Percentiles rank a stretch among this genome's conserved stretches.
These are phyloP conservation scores for Calonectria pauciramosa DNA, from an alignment of 2,329 filamentous ascomycete species.

Conservation along the genomic window DNA sequence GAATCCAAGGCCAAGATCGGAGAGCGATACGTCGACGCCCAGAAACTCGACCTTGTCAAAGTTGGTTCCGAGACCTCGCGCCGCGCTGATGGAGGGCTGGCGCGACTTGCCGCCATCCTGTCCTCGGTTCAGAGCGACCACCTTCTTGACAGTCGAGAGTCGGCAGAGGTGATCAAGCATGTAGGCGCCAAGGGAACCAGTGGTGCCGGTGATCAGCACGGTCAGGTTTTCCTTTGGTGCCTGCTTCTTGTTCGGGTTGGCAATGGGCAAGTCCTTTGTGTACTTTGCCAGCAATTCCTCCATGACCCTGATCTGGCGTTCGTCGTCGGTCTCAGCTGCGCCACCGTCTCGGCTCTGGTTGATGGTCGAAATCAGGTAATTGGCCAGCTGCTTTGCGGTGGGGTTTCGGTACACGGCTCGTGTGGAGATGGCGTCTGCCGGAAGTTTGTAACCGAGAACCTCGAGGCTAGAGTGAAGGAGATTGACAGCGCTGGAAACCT, in stretches of 20 bases:
- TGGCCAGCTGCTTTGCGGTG: not conserved
- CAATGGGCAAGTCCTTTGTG: not conserved
- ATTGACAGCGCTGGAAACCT: not conserved
- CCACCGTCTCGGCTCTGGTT: not conserved
- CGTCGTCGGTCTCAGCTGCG: not conserved
- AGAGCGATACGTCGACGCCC: not conserved
- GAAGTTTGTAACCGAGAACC: not conserved
- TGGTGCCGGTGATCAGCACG: not conserved
- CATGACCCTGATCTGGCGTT: not conserved
- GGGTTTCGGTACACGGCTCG: not conserved
- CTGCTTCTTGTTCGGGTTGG: not conserved
- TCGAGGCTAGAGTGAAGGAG: not conserved
- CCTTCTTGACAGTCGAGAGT: not conserved
- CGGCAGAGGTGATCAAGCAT: not conserved
- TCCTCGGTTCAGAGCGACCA: not conserved
- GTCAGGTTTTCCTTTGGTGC: not conserved
- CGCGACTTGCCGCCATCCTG: not conserved
- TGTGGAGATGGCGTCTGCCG: not conserved
- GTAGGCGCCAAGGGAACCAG: not conserved
- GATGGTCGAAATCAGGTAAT: not conserved
- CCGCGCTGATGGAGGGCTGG: not conserved
- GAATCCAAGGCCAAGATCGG: not conserved
- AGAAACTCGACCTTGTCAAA: conserved; percentile 9
- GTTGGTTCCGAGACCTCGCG: not conserved
- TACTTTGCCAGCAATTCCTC: not conserved